These are phyloP conservation scores for Trypanosoma avium DNA, from an alignment of 208 protist genomes.

Conservation along the genomic window DNA sequence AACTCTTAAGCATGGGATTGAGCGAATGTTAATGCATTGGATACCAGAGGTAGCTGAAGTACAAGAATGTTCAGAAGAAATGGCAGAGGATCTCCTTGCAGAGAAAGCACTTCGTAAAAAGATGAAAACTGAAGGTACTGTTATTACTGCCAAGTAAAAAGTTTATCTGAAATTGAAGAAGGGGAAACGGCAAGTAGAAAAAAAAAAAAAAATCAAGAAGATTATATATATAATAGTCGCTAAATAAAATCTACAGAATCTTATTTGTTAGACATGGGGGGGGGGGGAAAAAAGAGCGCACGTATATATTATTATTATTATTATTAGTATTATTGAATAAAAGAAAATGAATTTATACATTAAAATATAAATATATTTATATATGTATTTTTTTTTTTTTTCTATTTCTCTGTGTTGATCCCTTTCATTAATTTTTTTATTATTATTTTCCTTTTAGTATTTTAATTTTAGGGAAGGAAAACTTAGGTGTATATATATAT, in stretches of 20 bases:
- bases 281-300: too few species aligned
- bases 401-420: too few species aligned
- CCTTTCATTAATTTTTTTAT: too few species aligned
- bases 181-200: not conserved
- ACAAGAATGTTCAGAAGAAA: conserved; percentile 79
- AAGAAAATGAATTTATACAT: too few species aligned
- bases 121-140: conserved; percentile 41
- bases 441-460: not conserved
- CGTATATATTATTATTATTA: too few species aligned
- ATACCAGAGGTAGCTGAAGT: conserved; percentile 92
- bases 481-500: not conserved
- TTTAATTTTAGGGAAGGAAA: not conserved
- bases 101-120: conserved; percentile 70
- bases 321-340: too few species aligned
- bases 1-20: conserved; percentile 92
- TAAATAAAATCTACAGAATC: too few species aligned
- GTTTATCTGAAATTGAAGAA: not conserved
- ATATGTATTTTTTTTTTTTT: conserved; percentile 16
- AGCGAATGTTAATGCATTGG: conserved; percentile 95
- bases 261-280: too few species aligned
- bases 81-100: conserved; percentile 69
- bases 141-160: conserved; percentile 20
- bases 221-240: not conserved
- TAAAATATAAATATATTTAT: too few species aligned
- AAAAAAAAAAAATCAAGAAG: not conserved